Percentiles rank a stretch among this genome's conserved stretches.
Conservation (phyloP, 1,139 yeast species). For the Yamadazyma jaroonii region DNA sequence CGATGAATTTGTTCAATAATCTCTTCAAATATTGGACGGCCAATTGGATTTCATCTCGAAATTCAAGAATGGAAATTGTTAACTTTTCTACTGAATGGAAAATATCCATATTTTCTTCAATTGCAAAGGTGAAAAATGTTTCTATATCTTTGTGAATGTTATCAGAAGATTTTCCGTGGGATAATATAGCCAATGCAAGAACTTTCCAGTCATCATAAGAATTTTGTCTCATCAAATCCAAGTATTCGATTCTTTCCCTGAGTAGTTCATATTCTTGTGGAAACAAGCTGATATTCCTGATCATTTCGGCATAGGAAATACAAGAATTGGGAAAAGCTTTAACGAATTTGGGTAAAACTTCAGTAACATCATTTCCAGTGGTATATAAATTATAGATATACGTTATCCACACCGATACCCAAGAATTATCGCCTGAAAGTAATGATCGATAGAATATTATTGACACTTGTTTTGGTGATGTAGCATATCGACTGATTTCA, state of each 20-base stretch:
- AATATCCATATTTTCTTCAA: conserved; percentile 26
- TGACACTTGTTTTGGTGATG: conserved; percentile 13
- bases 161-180: conserved; percentile 15
- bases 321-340: conserved; percentile 17
- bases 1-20: conserved; percentile 26
- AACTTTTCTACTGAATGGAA: conserved; percentile 44
- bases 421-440: conserved; percentile 10
- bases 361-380: conserved; percentile 7
- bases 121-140: conserved; percentile 20
- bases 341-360: conserved; percentile 12
- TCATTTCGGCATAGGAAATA: conserved; percentile 28
- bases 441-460: conserved; percentile 24
- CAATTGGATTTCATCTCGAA: conserved; percentile 19
- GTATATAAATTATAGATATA: conserved; percentile 24
- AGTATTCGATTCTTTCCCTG: conserved; percentile 13
- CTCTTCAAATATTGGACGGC: conserved; percentile 26
- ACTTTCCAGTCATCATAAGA: conserved; percentile 36
- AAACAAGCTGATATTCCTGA: conserved; percentile 19
- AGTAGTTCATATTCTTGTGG: conserved; percentile 2
- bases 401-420: conserved; percentile 30
- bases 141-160: conserved; percentile 13
- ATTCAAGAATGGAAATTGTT: conserved; percentile 27
- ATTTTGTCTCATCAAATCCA: conserved; percentile 18
- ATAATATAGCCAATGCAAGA: conserved; percentile 28
- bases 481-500: conserved; percentile 21